Evolutionary conservation across 1,139 yeast species (phyloP).

Genomic region (Saccharomyces hybrid): DNA sequence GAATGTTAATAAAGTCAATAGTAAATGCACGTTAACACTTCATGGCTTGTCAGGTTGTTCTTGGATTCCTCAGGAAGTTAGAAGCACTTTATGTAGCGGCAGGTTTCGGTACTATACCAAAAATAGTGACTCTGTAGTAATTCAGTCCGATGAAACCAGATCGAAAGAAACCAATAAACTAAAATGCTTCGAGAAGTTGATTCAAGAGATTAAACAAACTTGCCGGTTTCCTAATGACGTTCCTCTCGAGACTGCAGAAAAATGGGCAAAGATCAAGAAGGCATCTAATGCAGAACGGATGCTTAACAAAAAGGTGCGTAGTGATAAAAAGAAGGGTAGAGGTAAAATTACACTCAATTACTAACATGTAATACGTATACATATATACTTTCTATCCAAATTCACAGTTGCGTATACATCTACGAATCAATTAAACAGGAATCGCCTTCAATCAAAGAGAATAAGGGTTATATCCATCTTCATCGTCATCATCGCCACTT

Average conservation of each 20-base stretch:
- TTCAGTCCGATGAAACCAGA: slow-evolving; percentile 56
- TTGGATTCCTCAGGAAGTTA: slow-evolving; percentile 59
- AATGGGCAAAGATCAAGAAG: slow-evolving; percentile 48
- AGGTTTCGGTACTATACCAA: slow-evolving; percentile 51
- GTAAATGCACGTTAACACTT: slow-evolving; percentile 66
- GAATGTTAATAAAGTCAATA: slow-evolving; percentile 76
- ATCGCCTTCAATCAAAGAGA: background rate
- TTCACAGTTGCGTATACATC: background rate
- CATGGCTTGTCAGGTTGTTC: slow-evolving; percentile 42
- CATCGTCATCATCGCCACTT: slow-evolving; percentile 1
- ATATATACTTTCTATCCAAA: background rate
- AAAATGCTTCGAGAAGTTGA: slow-evolving; percentile 54
- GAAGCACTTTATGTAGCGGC: slow-evolving; percentile 13
- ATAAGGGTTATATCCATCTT: slow-evolving; percentile 12
- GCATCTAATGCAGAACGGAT: slow-evolving; percentile 44
- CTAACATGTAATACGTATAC: background rate
- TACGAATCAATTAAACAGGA: background rate
- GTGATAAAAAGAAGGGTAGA: slow-evolving; percentile 50
- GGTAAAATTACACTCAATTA: slow-evolving; percentile 9
- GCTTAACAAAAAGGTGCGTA: slow-evolving; percentile 42
- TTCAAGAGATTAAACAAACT: slow-evolving; percentile 42
- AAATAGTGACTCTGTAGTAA: slow-evolving; percentile 45
- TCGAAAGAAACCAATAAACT: slow-evolving; percentile 51
- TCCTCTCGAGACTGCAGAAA: slow-evolving; percentile 40
- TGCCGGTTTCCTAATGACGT: slow-evolving; percentile 47